Conservation (phyloP, 441 rosid genomes). For the Euphorbia celastroides region DNA sequence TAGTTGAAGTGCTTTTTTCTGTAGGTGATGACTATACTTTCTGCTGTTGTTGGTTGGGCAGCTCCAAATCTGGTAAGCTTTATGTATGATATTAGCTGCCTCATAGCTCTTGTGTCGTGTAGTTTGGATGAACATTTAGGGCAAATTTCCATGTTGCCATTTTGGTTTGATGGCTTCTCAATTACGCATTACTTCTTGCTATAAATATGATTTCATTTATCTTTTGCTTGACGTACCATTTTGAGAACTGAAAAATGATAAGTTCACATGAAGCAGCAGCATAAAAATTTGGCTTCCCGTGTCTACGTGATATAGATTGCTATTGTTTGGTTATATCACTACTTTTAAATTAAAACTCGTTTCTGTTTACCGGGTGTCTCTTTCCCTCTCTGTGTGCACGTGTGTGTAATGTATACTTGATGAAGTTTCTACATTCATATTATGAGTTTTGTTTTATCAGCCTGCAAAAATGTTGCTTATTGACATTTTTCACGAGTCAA, state of each 20-base stretch:
- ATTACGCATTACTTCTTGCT: background rate
- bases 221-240: conserved; percentile 2
- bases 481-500: background rate
- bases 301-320: background rate
- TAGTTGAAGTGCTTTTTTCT: conserved; percentile 17
- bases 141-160: background rate
- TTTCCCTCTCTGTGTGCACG: background rate
- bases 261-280: background rate
- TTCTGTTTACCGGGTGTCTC: background rate
- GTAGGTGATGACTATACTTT: conserved; percentile 87
- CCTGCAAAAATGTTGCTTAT: background rate
- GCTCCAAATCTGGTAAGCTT: conserved; percentile 90
- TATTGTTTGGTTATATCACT: background rate
- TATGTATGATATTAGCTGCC: conserved; percentile 13
- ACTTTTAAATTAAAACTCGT: background rate
- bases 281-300: background rate
- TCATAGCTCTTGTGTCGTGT: conserved; percentile 9
- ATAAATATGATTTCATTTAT: background rate
- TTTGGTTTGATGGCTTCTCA: background rate
- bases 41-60: conserved; percentile 81
- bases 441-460: background rate
- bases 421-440: background rate
- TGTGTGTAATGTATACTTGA: background rate
- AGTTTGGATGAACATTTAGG: background rate
- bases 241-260: background rate